Base-by-base conservation (phyloP, 192 early-diverging fungal species). In the Coemansia nantahalensis region DNA sequence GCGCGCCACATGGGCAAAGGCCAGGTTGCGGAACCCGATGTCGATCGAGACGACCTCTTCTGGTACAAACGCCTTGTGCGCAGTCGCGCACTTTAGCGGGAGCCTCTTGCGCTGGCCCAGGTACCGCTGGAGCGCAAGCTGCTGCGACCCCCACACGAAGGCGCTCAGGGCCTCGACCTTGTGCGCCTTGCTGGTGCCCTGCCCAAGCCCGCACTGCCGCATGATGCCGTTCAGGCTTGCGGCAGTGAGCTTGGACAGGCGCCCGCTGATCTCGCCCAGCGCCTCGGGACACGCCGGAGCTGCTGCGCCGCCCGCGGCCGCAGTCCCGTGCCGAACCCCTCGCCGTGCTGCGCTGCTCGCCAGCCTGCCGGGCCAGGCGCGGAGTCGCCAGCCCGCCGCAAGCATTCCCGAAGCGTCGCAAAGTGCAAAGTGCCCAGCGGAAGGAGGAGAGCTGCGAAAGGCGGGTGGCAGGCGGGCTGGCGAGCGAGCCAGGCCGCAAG, bases 1-100 rank as follows among this genome's bases (percentile, higher is more conserved):
- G 8, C 43, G 31, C 14, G 70, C 46, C n/a, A 79, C 46, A 13
- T 73, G 70, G 3, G 56, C 63, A 50, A 74, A 79, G 3, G 77
- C 77, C 30, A 79, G 42, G 45, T 79, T 74, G 3, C 62, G 62
- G 43, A 65, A 73, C 7, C 77, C 77, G 56, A 79, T 79, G 48
- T 79, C 77, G 6, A 79, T 74, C 3, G 77, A 79, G 13, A 79
- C 66, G 19, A 79, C 54, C 32, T 77, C 62, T 6, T 56, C 24
- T 9, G 74, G 68, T 3, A 77, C 45, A 42, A 61, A 52, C 4
- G 41, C 28, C 26, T 23, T 28, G 26, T 76, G 56, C 3, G 51
- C 41, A 31, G 59, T 34, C 15, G 36, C 17, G 5, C 26, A 10
- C n/a, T 49, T 42, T 7, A 6, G 54, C 14, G 65, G 40, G 23